These are phyloP conservation scores for Ulvella scutata DNA, from an alignment of 139 green algal genomes.

Conservation along the genomic window DNA sequence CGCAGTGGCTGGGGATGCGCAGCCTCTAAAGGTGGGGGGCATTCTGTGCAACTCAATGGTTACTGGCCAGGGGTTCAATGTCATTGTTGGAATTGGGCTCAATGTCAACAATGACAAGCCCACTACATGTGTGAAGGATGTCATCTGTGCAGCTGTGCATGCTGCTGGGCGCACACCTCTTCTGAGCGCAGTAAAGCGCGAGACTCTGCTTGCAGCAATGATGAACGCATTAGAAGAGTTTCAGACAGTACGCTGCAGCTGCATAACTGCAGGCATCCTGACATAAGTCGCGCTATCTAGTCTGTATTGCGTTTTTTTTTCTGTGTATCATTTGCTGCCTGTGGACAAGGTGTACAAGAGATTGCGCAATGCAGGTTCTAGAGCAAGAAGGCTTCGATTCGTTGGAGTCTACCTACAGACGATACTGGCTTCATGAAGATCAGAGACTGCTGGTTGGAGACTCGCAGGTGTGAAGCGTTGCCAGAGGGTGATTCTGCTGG, in stretches of 20 bases:
- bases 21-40: conserved; percentile 69
- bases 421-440: conserved; percentile 59
- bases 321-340: not conserved
- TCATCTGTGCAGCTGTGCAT: conserved; percentile 35
- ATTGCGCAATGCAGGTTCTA: conserved; percentile 34
- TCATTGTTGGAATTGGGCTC: conserved; percentile 66
- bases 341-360: not conserved
- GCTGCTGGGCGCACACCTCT: no score
- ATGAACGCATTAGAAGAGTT: conserved; percentile 32
- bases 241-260: conserved; percentile 8
- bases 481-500: not conserved
- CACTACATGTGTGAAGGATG: conserved; percentile 71
- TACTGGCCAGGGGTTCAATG: conserved; percentile 34
- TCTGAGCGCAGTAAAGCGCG: no score
- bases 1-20: not conserved
- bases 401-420: conserved; percentile 48
- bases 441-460: conserved; percentile 39
- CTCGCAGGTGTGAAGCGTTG: not conserved
- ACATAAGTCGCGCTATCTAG: no score
- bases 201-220: conserved; percentile 35
- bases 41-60: conserved; percentile 75
- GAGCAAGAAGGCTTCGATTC: conserved; percentile 37
- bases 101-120: conserved; percentile 81
- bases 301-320: conserved; percentile 1
- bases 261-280: not conserved